These are phyloP conservation scores for Camillea tinctor DNA, from an alignment of 2,329 filamentous ascomycete species.

Conservation along the genomic window DNA sequence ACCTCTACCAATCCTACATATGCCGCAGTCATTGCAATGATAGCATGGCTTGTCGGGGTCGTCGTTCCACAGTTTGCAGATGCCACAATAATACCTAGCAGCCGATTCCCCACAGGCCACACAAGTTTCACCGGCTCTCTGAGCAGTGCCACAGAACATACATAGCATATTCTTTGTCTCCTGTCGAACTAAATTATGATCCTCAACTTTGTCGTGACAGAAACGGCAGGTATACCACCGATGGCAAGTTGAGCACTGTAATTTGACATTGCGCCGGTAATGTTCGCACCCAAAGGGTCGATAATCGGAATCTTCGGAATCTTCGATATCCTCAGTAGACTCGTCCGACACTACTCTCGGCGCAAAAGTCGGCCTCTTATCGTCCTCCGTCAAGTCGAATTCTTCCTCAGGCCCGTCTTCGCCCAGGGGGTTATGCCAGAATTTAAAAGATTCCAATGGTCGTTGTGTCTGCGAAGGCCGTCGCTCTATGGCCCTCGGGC, in stretches of 20 bases:
- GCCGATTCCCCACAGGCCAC: conserved; percentile 71
- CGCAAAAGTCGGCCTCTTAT: conserved; percentile 67
- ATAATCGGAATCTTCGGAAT: conserved; percentile 35
- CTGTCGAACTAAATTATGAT: conserved; percentile 74
- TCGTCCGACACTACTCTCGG: conserved; percentile 46
- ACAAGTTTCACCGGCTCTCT: conserved; percentile 78
- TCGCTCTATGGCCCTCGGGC: conserved; percentile 39
- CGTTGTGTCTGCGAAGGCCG: conserved; percentile 35
- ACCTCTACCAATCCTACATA: conserved; percentile 86
- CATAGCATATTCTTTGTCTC: conserved; percentile 95
- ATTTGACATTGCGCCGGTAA: conserved; percentile 92
- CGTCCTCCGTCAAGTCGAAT: conserved; percentile 56
- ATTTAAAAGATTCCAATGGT: conserved; percentile 54
- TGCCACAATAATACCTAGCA: conserved; percentile 87
- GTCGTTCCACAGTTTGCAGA: conserved; percentile 97
- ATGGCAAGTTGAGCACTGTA: conserved; percentile 87
- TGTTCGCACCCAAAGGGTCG: conserved; percentile 77
- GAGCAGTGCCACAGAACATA: conserved; percentile 88
- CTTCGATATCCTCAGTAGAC: conserved; percentile 44
- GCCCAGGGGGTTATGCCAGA: conserved; percentile 53
- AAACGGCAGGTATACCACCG: conserved; percentile 94
- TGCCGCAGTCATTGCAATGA: conserved; percentile 93
- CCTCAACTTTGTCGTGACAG: conserved; percentile 83
- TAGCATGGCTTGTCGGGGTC: conserved; percentile 89
- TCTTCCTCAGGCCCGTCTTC: conserved; percentile 40